Evolutionary conservation across 495 filamentous ascomycete genomes (phyloP), one percentile per base, ranked within the genome.

Genomic region (Hyphodiscus hymeniophilus): DNA sequence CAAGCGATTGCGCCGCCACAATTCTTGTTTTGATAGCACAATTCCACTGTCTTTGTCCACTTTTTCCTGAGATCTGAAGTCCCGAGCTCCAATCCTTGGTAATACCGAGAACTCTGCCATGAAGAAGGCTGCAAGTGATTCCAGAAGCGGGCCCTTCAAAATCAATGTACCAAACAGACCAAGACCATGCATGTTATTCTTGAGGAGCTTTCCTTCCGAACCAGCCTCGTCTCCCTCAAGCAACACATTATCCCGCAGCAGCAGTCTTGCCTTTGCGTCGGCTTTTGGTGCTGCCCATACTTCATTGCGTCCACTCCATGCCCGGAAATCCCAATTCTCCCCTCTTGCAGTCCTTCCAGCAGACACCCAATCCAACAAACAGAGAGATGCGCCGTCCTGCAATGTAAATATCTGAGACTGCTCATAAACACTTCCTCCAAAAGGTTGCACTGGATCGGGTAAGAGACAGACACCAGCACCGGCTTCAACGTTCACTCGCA

Each of bases 361-460:
- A 17, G 79, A 86, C 6, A 95, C 87, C 92, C 92, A 98, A 61
- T 98, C 92, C 33, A 94, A 68, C 2, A 95, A 69, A 58, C 89
- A 90, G 15, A 97, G 66, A 51, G 76, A 79, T 10, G 72, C 73
- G 3, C 58, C 66, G 2, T 68, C 58, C 21, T 80, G 75, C 7
- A 96, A 55, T 8, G 73, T 72, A 59, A 95, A 92, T 22, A 76
- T 72, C 58, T 97, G 92, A 8, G 66, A 66, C 63, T 96, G 91
- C 48, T 83, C 80, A 60, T 94, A 96, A 21, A 81, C 73, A 54
- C 85, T 91, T 41, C 70, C 72, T 32, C 72, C 78, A 62, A 91
- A 95, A 7, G 92, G 92, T 55, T 95, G 94, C 3, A 92, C 80
- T 1, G 92, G 91, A 60, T 98, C 92, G 0, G 94, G 94, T n/a